Evolutionary conservation across 2,329 filamentous ascomycete species (phyloP).

Genomic region (Zymoseptoria passerinii): DNA sequence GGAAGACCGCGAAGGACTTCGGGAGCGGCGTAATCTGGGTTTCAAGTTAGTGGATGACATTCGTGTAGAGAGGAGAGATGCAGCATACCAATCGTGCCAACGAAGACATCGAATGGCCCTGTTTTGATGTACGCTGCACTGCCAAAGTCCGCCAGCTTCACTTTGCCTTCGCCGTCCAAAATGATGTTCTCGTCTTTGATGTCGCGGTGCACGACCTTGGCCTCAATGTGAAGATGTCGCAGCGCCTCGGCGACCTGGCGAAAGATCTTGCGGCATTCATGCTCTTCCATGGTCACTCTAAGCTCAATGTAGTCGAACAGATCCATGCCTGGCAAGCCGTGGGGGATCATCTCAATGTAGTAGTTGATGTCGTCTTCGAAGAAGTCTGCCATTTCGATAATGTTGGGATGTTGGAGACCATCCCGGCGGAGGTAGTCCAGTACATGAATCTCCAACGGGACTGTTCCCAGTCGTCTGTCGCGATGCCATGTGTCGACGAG

Average conservation of each 20-base stretch:
- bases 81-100: conserved; percentile 88
- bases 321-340: conserved; percentile 94
- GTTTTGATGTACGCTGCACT: conserved; percentile 98
- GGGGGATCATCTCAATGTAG: conserved; percentile 97
- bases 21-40: conserved; percentile 88
- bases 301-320: conserved; percentile 98
- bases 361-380: conserved; percentile 82
- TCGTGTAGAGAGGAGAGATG: not conserved
- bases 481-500: conserved; percentile 97
- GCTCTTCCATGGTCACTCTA: conserved; percentile 90
- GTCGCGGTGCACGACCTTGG: conserved; percentile 87
- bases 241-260: conserved; percentile 83
- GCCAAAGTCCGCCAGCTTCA: conserved; percentile 97
- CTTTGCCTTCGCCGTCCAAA: conserved; percentile 85
- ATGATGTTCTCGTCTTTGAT: conserved; percentile 99
- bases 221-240: conserved; percentile 83
- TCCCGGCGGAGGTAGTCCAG: conserved; percentile 81
- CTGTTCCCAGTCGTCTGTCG: conserved; percentile 84
- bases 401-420: conserved; percentile 55
- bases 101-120: conserved; percentile 97
- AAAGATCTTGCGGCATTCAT: conserved; percentile 90
- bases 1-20: conserved; percentile 88
- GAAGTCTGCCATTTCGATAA: conserved; percentile 61
- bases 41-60: not conserved
- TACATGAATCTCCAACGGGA: conserved; percentile 94